Evolutionary conservation across 345 rosid species (phyloP), one percentile per base, ranked within the genome.

Genomic region (Euphorbia peplus): DNA sequence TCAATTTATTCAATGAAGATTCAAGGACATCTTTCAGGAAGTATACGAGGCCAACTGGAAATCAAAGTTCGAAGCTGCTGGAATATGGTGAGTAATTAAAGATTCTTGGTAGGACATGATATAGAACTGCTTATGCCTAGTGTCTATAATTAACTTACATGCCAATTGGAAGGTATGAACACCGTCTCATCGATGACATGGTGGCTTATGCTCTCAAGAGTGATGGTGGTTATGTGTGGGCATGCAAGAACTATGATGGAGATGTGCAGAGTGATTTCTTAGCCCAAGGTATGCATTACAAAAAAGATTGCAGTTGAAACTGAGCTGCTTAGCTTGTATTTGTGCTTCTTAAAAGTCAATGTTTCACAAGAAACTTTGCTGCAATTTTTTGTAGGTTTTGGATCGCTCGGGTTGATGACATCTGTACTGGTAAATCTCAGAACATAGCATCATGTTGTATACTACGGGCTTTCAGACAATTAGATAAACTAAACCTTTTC

Each of bases 141-240:
- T 68, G n/a, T 3, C 4, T 63, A 25, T 60, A 22, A 22, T 14
- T 54, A 8, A 26, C 72, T 51, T 50, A 1, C 53, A 56, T 75
- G 25, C 61, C 15, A 71, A 78, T 68, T 73, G 72, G 68, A 69
- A 95, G 99, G 99, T 95, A 95, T 81, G 99, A 95, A 63, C 99
- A 95, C 80, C 99, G 98, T 76, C 93, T 95, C 67, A 95, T 95
- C 69, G 99, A 95, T 80, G 99, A 95, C 80, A 95, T 95, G 99
- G 99, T 95, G 60, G 99, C 99, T 24, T 95, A 91, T 78, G 95
- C 95, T 30, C 76, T 95, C 32, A 95, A 91, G 87, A 95, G 99
- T 30, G 99, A 91, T 63, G 99, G 99, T 71, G 98, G 96, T 66
- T 95, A 91, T 67, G 99, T 95, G 24, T 95, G 99, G 98, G 98